Evolutionary conservation across 139 green algal species (phyloP).

Genomic region (Coelastrella sp.): DNA sequence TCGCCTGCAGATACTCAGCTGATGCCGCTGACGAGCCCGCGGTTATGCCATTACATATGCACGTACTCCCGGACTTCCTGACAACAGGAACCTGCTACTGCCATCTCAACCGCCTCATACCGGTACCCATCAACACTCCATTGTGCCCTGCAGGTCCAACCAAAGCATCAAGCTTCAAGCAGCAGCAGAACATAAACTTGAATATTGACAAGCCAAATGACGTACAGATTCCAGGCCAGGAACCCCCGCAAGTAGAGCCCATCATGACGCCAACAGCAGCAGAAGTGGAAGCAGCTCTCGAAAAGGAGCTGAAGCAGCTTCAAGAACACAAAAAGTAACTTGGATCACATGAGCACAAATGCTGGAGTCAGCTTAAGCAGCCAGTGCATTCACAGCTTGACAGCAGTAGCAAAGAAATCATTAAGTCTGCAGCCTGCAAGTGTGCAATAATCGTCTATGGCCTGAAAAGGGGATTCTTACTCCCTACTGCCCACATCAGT

Average conservation of each 20-base stretch:
- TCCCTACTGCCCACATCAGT: no score
- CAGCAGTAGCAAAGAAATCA: no score
- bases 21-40: no score
- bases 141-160: background rate
- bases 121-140: background rate
- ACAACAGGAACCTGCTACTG: no score
- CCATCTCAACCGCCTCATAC: background rate
- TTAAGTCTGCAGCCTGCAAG: no score
- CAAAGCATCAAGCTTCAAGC: background rate
- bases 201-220: background rate
- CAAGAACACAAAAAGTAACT: background rate
- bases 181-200: background rate
- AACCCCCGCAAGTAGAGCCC: background rate
- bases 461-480: no score
- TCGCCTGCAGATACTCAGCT: no score
- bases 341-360: background rate
- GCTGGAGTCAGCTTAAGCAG: no score
- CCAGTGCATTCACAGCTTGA: no score
- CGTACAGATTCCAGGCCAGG: background rate
- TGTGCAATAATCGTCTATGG: no score
- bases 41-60: no score
- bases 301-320: slow-evolving; percentile 7
- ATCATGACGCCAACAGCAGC: slow-evolving; percentile 11
- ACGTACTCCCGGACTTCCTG: no score
- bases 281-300: slow-evolving; percentile 7